phyloP scores from a whole-genome alignment of 2,329 filamentous ascomycete genomes.

The Capronia epimyces region DNA sequence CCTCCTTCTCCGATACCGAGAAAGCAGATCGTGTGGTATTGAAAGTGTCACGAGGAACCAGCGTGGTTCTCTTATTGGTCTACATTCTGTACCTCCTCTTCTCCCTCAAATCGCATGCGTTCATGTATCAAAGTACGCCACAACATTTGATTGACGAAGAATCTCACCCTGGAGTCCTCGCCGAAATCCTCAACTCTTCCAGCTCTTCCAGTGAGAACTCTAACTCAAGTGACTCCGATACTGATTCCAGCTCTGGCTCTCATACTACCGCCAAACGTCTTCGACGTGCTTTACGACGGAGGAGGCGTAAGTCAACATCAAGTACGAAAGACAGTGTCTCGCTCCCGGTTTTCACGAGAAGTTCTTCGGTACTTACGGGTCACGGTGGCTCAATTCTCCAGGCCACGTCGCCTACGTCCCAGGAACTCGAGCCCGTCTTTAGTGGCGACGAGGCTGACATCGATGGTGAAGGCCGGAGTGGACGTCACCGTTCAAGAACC shows the following conservation, averaged over 20 bases:
- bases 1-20: conserved; percentile 63
- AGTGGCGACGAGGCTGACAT: conserved; percentile 52
- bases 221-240: conserved; percentile 52
- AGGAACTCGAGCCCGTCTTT: conserved; percentile 30
- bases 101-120: conserved; percentile 85
- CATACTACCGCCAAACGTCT: conserved; percentile 70
- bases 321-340: conserved; percentile 60
- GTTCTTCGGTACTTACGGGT: conserved; percentile 37
- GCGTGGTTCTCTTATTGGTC: conserved; percentile 73
- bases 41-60: conserved; percentile 83
- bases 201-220: conserved; percentile 53
- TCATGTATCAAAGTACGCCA: conserved; percentile 87
- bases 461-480: conserved; percentile 40
- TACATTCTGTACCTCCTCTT: conserved; percentile 82
- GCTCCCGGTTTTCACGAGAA: conserved; percentile 36
- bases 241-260: conserved; percentile 61
- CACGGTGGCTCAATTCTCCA: conserved; percentile 22
- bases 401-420: conserved; percentile 10
- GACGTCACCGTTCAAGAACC: conserved; percentile 21
- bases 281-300: conserved; percentile 66
- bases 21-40: conserved; percentile 66
- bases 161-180: conserved; percentile 75
- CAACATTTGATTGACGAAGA: conserved; percentile 92
- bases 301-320: conserved; percentile 70
- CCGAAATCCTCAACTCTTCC: conserved; percentile 72